These are phyloP conservation scores for Phytopythium litorale DNA, from an alignment of 352 stramenopile genomes.

Conservation along the genomic window DNA sequence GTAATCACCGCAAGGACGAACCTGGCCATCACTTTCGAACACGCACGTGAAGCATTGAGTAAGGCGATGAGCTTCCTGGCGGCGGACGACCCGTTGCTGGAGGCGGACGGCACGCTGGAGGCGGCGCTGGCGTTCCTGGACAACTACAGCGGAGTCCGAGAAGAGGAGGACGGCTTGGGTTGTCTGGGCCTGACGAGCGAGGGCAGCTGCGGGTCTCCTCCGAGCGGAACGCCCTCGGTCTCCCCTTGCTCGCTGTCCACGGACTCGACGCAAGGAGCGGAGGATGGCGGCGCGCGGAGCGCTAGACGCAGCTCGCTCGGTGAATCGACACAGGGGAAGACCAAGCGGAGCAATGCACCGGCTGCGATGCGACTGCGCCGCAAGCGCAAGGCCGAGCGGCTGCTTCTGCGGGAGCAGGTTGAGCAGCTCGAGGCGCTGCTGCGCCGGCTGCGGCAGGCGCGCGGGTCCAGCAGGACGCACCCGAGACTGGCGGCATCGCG, in stretches of 20 bases:
- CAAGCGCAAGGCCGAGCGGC: constrained; percentile 9
- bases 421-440: constrained; percentile 2
- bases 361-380: constrained; percentile 6
- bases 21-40: background rate
- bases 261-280: background rate
- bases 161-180: background rate
- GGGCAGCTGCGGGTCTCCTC: background rate
- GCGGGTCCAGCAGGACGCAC: background rate
- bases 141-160: constrained; percentile 10
- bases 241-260: no score
- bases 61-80: constrained; percentile 6
- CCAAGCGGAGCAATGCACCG: constrained; percentile 6
- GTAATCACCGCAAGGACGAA: background rate
- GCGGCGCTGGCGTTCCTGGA: constrained; percentile 33
- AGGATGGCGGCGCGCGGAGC: background rate
- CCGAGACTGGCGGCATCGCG: background rate
- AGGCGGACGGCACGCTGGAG: constrained; percentile 27
- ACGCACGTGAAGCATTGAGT: background rate
- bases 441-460: background rate
- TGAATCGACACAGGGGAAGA: background rate
- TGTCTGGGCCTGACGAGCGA: background rate
- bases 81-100: constrained; percentile 22
- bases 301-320: background rate
- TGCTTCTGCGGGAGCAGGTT: constrained; percentile 2
- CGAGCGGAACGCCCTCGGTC: no score